These are phyloP conservation scores for Fraxinus dipetala DNA, from an alignment of 305 asterid species.

Conservation along the genomic window DNA sequence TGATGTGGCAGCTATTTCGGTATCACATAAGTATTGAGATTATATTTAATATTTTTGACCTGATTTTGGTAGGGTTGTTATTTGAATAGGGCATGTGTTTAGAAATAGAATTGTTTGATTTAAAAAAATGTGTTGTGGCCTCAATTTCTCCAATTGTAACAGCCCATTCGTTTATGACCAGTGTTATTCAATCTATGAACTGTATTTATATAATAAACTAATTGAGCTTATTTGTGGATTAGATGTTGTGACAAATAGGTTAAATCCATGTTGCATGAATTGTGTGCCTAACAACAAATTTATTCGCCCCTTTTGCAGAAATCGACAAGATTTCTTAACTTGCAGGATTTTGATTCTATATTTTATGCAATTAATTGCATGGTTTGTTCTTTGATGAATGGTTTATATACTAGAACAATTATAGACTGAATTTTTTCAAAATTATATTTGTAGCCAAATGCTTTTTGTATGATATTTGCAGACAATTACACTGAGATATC, in stretches of 20 bases:
- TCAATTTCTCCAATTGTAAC: too few relatives aligned
- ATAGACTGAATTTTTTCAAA: background rate
- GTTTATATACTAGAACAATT: background rate
- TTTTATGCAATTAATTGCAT: background rate
- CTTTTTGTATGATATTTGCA: background rate
- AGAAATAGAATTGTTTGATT: too few relatives aligned
- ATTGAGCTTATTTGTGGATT: too few relatives aligned
- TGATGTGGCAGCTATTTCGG: too few relatives aligned
- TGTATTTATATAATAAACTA: too few relatives aligned
- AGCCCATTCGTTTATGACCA: too few relatives aligned
- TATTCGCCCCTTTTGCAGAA: background rate
- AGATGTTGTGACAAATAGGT: background rate
- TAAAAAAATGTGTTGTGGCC: too few relatives aligned
- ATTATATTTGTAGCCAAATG: background rate
- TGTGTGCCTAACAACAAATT: background rate
- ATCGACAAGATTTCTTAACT: background rate
- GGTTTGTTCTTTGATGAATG: background rate
- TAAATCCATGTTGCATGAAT: background rate
- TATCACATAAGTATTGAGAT: too few relatives aligned
- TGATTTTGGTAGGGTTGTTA: too few relatives aligned
- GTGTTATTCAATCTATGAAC: too few relatives aligned
- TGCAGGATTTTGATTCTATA: background rate
- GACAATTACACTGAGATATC: background rate
- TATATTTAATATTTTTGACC: too few relatives aligned
- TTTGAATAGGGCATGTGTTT: too few relatives aligned